Evolutionary conservation across 768 basidiomycete genomes (phyloP), one percentile per base, ranked within the genome.

Genomic region (Crepidotus variabilis): DNA sequence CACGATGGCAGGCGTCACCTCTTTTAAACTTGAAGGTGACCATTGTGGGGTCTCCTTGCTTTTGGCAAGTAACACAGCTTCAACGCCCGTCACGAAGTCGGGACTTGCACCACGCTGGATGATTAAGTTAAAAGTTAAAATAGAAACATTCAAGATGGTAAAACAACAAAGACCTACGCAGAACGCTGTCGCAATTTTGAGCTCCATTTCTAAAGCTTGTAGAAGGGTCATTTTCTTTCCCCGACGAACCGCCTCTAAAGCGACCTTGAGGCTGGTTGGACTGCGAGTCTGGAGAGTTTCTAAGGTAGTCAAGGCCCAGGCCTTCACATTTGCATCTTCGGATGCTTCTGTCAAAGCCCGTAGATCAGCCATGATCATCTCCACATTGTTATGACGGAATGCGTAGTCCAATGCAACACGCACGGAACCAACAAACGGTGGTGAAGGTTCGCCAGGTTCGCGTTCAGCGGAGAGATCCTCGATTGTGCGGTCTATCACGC

Each of bases 221-320:
- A 78, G 74, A 39, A 98, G 75, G 1, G 78, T 67, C 77, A 86
- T 71, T 1, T 72, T 71, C 63, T 76, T 82, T n/a, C 92, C 94
- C 57, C 75, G 74, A 48, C 88, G 84, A 54, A 94, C 81, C 1
- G 92, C 90, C 62, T 80, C 74, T 20, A 98, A 76, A n/a, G 95
- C 83, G 34, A 98, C 88, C 68, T 91, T 92, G 61, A 98, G 78
- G 63, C 93, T 94, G 1, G 95, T 97, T 10, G 96, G 96, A 71
- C 94, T 94, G 43, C 92, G 83, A 61, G 80, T 60, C 39, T 82
- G 75, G 56, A 99, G 72, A 32, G 75, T 73, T 13, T 75, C 72
- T 56, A 90, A 70, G 2, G 94, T 93, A 55, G 79, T 69, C 56
- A 74, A 69, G 5, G 96, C 95, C 94, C 95, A 98, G 43, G 71